Evolutionary conservation across 2,329 filamentous ascomycete genomes (phyloP), one percentile per base, ranked within the genome.

Genomic region (Basipetospora chlamydospora): DNA sequence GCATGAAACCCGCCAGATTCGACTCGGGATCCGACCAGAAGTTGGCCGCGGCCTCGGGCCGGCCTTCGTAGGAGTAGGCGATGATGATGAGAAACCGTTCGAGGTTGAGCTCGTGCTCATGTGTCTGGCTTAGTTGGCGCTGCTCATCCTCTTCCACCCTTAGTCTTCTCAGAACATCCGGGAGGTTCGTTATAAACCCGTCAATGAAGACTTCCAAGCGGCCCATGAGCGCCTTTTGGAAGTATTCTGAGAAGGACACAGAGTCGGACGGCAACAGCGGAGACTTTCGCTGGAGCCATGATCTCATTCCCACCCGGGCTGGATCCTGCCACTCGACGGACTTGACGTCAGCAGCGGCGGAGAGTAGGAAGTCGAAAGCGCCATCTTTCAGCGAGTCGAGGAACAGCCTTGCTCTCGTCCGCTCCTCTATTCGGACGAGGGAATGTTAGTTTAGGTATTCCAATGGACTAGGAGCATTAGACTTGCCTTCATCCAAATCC

Each of bases 1-100:
- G 83, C 53, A 98, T 69, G 52, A 98, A 98, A 0, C 90, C 90
- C 43, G 87, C 83, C 22, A 98, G 64, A 46, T 95, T 94, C 50
- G 86, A 86, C 48, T 98, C 90, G 2, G 81, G 77, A 50, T 95
- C 87, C 22, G 73, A 72, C 90, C 90, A 98, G 47, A 96, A 96
- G 31, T 78, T 80, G 49, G 83, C 75, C 8, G 87, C 84, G 18
- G 85, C 80, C 35, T 94, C 84, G 12, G 81, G 73, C 25, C 86
- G 79, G 21, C 80, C 76, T 49, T 96, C 84, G 50, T 88, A 98
- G 4, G 86, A 74, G 51, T 90, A 94, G 4, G 90, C 81, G 41
- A 96, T 88, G 42, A 96, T 78, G 43, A 96, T 70, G 38, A 98
- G 67, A 54, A 98, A 94, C 18, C 87, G 72, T 56, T 98, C 90